phyloP scores from a whole-genome alignment of 192 early-diverging fungal genomes.

The Coemansia sp. region DNA sequence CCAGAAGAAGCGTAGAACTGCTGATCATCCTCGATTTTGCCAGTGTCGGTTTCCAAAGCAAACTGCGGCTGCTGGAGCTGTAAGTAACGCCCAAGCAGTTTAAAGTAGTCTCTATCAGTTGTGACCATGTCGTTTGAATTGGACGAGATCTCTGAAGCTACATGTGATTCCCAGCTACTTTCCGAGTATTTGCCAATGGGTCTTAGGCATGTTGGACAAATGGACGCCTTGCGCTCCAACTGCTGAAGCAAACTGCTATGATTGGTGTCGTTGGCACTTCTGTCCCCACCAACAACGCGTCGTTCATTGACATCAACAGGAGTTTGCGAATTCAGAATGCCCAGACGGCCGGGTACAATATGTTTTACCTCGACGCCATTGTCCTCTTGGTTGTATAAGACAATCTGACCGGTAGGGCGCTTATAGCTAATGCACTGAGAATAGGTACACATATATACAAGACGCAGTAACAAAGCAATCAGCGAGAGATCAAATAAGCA shows the following conservation, averaged over 20 bases:
- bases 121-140: slow-evolving; percentile 6
- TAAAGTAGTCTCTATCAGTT: slow-evolving; percentile 45
- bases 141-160: slow-evolving; percentile 6
- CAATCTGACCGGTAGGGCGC: slow-evolving; percentile 55
- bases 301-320: slow-evolving; percentile 7
- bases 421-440: slow-evolving; percentile 19
- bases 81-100: slow-evolving; percentile 32
- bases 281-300: slow-evolving; percentile 4
- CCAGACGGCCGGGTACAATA: slow-evolving; percentile 17
- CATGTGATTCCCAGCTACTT: slow-evolving; percentile 11
- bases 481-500: neutral
- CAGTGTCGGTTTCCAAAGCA: slow-evolving; percentile 5
- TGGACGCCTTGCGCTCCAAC: slow-evolving; percentile 6
- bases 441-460: neutral
- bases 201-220: slow-evolving; percentile 34
- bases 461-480: neutral
- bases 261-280: slow-evolving; percentile 1
- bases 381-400: slow-evolving; percentile 66
- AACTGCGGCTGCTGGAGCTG: slow-evolving; percentile 12
- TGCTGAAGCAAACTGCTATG: slow-evolving; percentile 11
- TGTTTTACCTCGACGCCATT: slow-evolving; percentile 55
- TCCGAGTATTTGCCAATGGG: slow-evolving; percentile 14
- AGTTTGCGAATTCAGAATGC: neutral
- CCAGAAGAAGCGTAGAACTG: neutral
- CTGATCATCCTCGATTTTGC: neutral